These are phyloP conservation scores for Spizellomyces punctatus DNA, from an alignment of 192 early-diverging fungal species.

Conservation along the genomic window DNA sequence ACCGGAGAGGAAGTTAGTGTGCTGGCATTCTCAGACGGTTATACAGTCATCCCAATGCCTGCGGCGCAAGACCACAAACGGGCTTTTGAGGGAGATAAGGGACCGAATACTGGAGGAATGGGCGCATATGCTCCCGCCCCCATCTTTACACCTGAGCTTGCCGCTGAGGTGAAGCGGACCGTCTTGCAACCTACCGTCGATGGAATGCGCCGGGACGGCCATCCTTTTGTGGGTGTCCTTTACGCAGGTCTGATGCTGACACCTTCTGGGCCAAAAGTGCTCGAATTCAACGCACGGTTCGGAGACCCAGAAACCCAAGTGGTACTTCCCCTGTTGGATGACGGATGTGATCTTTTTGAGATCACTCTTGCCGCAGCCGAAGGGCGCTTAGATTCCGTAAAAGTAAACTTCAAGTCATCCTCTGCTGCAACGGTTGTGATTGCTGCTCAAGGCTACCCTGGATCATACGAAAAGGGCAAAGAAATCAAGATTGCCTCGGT, in stretches of 20 bases:
- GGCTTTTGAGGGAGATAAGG: conserved; percentile 87
- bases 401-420: conserved; percentile 68
- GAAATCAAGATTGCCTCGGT: conserved; percentile 64
- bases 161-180: conserved; percentile 69
- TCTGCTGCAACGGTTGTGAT: conserved; percentile 90
- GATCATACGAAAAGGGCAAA: conserved; percentile 78
- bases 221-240: conserved; percentile 95
- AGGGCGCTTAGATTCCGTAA: conserved; percentile 87
- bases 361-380: conserved; percentile 86
- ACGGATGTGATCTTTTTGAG: conserved; percentile 81
- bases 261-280: conserved; percentile 83
- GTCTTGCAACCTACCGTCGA: conserved; percentile 91
- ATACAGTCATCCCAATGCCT: conserved; percentile 87
- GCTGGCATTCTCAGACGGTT: conserved; percentile 91
- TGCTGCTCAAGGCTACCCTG: conserved; percentile 94
- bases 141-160: conserved; percentile 77
- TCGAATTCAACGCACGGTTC: conserved; percentile 98
- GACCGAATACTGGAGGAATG: conserved; percentile 99
- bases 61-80: conserved; percentile 99
- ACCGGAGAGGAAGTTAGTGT: conserved; percentile 93
- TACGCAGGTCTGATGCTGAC: conserved; percentile 98
- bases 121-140: conserved; percentile 97
- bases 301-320: conserved; percentile 99
- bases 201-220: conserved; percentile 94
- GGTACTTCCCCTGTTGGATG: conserved; percentile 86